phyloP scores from a whole-genome alignment of 768 basidiomycete genomes.

The Pleurotus eryngii region DNA sequence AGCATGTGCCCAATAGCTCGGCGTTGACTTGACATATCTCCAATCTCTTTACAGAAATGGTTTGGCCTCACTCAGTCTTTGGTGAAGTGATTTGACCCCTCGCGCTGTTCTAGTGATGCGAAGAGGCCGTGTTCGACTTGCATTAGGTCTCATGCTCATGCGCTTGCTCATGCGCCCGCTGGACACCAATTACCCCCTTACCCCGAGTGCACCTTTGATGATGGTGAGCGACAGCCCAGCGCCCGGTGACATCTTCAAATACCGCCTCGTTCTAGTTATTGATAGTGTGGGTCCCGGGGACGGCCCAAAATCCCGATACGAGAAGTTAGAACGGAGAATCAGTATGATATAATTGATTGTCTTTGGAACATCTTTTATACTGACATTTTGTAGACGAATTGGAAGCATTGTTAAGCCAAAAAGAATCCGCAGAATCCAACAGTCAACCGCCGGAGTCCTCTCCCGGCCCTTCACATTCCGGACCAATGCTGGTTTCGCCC shows the following conservation, averaged over 20 bases:
- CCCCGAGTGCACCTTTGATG: conserved; percentile 78
- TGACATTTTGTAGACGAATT: conserved; percentile 50
- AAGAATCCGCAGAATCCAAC: conserved; percentile 31
- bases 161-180: conserved; percentile 57
- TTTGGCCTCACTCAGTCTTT: conserved; percentile 17
- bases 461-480: conserved; percentile 11
- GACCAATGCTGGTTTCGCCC: conserved; percentile 2
- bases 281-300: conserved; percentile 38
- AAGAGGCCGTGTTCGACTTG: conserved; percentile 78
- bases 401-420: conserved; percentile 61
- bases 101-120: conserved; percentile 51
- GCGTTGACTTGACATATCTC: conserved; percentile 11
- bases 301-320: conserved; percentile 57
- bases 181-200: conserved; percentile 49
- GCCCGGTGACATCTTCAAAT: not conserved
- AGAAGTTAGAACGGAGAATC: conserved; percentile 65
- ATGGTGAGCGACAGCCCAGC: conserved; percentile 38
- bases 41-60: conserved; percentile 52
- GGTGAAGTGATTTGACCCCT: not conserved
- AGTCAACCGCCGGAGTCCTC: conserved; percentile 1
- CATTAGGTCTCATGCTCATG: conserved; percentile 70
- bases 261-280: conserved; percentile 30
- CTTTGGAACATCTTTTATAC: not conserved
- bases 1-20: conserved; percentile 19
- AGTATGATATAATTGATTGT: conserved; percentile 36